Percentiles rank a stretch among this genome's conserved stretches.
phyloP scores from a whole-genome alignment of 1,284 basidiomycete genomes.

The Trichosporon sp. region DNA sequence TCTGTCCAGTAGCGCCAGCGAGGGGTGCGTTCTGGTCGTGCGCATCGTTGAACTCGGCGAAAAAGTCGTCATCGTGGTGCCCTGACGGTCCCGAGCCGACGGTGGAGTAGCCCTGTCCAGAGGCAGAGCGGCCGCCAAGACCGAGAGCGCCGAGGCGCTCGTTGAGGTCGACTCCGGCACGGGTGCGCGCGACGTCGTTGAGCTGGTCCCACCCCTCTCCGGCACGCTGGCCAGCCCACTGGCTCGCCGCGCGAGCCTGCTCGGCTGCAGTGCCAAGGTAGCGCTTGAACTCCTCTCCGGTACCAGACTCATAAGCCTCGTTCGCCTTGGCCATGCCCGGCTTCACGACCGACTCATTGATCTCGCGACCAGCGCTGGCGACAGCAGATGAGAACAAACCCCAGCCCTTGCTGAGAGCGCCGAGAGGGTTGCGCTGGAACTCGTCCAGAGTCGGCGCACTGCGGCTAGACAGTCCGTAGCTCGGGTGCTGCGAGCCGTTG shows the following conservation, averaged over 20 bases:
- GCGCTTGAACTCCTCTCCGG: conserved; percentile 33
- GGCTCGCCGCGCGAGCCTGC: conserved; percentile 32
- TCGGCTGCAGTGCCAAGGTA: conserved; percentile 24
- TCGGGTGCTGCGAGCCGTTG: conserved; percentile 28
- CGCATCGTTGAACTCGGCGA: conserved; percentile 20
- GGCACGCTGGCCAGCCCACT: conserved; percentile 36
- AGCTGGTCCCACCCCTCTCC: conserved; percentile 41
- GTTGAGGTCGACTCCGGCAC: conserved; percentile 45
- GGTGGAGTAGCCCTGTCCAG: conserved; percentile 15
- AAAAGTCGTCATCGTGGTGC: conserved; percentile 35
- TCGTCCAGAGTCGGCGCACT: conserved; percentile 44
- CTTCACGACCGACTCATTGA: conserved; percentile 46
- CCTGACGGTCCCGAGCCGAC: conserved; percentile 6
- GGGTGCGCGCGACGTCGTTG: conserved; percentile 41
- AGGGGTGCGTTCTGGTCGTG: neutral
- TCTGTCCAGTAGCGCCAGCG: neutral
- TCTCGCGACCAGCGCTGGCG: conserved; percentile 35
- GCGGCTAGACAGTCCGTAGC: conserved; percentile 39
- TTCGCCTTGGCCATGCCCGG: conserved; percentile 38
- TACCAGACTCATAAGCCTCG: conserved; percentile 24
- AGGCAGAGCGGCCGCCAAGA: conserved; percentile 15
- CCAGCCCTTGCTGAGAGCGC: conserved; percentile 47
- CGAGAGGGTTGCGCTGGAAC: conserved; percentile 42
- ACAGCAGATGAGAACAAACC: conserved; percentile 47
- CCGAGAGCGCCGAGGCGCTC: conserved; percentile 43